Base-by-base conservation (phyloP, 2,329 filamentous ascomycete genomes). In the Hypoxylon sp. region DNA sequence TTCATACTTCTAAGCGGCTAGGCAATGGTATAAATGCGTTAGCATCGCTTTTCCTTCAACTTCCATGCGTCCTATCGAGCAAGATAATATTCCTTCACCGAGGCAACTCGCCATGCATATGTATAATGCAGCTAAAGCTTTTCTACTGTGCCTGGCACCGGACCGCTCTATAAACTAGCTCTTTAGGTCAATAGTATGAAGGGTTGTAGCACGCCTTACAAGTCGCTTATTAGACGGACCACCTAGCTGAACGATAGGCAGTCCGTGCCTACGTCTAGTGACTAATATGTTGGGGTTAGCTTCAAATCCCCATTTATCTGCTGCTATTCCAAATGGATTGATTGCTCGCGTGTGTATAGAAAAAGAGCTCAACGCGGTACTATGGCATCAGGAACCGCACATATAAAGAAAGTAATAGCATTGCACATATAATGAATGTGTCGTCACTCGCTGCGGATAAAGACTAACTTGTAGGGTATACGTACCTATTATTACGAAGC, bases 381-480 rank as follows among this genome's bases (percentile, higher is more conserved):
- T 21, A 51, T 53, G 51, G 35, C 63, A 55, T 50, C 35, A 58
- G 31, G 42, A 19, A 56, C 57, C 53, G 48, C 44, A 56, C 27
- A 6, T 24, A 54, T 58, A 52, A 48, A 55, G n/a, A 63, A n/a
- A 44, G 15, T 6, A 32, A 29, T 24, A 39, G 35, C 32, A 51
- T 44, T 21, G 17, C 42, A 7, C 42, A 48, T 48, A 54, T 55
- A 24, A 65, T 52, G 24, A 13, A 15, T 50, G 60, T 55, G 50
- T 65, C 50, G 53, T 61, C 48, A 58, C 56, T 53, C 39, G 15
- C 47, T 15, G 50, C 67, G 68, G 68, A 54, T 70, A 70, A 70
- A 70, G 55, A 44, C 58, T 24, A 44, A 53, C 39, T 55, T 29
- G 44, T 56, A 64, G 42, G 47, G 35, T 54, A 65, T 51, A 56